These are phyloP conservation scores for Artemisia tridentata DNA, from an alignment of 129 eudicot species.

Conservation along the genomic window DNA sequence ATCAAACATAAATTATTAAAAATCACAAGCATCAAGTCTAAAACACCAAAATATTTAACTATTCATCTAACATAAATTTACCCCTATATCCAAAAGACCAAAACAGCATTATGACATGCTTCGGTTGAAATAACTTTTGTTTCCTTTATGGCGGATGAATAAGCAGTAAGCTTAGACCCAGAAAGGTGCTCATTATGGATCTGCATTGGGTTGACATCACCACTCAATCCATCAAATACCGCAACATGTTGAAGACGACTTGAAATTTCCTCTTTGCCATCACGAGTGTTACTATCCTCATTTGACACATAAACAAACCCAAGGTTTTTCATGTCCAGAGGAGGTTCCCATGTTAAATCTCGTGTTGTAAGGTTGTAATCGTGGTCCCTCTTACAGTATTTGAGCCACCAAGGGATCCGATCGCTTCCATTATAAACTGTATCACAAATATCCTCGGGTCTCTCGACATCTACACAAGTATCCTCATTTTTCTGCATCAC, in stretches of 20 bases:
- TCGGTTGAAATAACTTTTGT: too few relatives aligned
- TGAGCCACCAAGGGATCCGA: slow-evolving; percentile 68
- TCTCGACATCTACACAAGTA: slow-evolving; percentile 8
- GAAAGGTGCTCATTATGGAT: not conserved
- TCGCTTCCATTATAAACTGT: slow-evolving; percentile 28
- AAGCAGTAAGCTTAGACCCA: too few relatives aligned
- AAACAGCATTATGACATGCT: too few relatives aligned
- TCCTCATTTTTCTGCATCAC: slow-evolving; percentile 31
- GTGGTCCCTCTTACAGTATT: slow-evolving; percentile 51
- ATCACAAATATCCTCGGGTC: slow-evolving; percentile 15
- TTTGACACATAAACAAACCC: slow-evolving; percentile 15
- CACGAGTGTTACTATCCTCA: slow-evolving; percentile 23
- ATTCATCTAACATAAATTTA: too few relatives aligned
- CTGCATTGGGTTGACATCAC: slow-evolving; percentile 11
- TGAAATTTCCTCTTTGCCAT: slow-evolving; percentile 20
- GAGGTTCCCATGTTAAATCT: slow-evolving; percentile 84
- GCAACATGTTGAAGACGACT: slow-evolving; percentile 23
- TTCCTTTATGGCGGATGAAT: too few relatives aligned
- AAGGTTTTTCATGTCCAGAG: slow-evolving; percentile 56
- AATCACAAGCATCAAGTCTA: too few relatives aligned
- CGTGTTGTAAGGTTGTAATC: slow-evolving; percentile 58
- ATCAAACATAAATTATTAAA: too few relatives aligned
- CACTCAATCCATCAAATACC: slow-evolving; percentile 19
- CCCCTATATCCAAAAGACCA: too few relatives aligned
- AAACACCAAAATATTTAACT: too few relatives aligned